These are phyloP conservation scores for Drechslerella stenobrocha DNA, from an alignment of 2,329 filamentous ascomycete species.

Conservation along the genomic window DNA sequence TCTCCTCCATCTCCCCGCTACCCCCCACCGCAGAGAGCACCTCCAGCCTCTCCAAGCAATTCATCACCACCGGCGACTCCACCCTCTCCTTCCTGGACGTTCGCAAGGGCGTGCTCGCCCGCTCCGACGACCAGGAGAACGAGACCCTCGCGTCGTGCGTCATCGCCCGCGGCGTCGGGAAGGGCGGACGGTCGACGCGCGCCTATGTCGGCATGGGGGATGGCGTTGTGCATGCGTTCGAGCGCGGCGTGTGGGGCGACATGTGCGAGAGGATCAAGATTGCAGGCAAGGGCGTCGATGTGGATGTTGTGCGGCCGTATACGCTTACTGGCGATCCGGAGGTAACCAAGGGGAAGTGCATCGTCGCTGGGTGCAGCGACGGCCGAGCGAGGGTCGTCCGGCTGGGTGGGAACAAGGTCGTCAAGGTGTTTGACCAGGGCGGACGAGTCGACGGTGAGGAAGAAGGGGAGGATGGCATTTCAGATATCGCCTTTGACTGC, in stretches of 20 bases:
- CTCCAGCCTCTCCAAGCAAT: slow-evolving; percentile 89
- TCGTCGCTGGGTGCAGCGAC: slow-evolving; percentile 54
- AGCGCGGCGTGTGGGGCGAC: slow-evolving; percentile 91
- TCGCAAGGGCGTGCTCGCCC: slow-evolving; percentile 73
- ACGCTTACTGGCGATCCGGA: slow-evolving; percentile 43
- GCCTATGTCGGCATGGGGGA: slow-evolving; percentile 51
- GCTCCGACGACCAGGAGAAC: slow-evolving; percentile 92
- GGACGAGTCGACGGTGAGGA: slow-evolving; percentile 46
- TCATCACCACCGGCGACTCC: slow-evolving; percentile 88
- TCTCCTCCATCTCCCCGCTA: slow-evolving; percentile 82
- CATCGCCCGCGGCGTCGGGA: slow-evolving; percentile 72
- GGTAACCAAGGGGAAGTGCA: slow-evolving; percentile 45
- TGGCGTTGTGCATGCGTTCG: slow-evolving; percentile 89
- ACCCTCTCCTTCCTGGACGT: slow-evolving; percentile 89
- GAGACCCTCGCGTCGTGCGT: slow-evolving; percentile 81
- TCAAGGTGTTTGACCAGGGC: slow-evolving; percentile 49
- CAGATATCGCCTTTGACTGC: slow-evolving; percentile 80
- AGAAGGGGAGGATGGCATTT: slow-evolving; percentile 70
- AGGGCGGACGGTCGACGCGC: slow-evolving; percentile 72
- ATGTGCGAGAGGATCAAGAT: slow-evolving; percentile 63
- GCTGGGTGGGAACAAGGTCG: slow-evolving; percentile 51
- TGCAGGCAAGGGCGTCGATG: slow-evolving; percentile 49
- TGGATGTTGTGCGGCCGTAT: slow-evolving; percentile 51
- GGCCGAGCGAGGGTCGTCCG: slow-evolving; percentile 65
- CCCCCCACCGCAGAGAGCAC: slow-evolving; percentile 79